Evolutionary conservation across 139 green algal genomes (phyloP).

Genomic region (Chara braunii): DNA sequence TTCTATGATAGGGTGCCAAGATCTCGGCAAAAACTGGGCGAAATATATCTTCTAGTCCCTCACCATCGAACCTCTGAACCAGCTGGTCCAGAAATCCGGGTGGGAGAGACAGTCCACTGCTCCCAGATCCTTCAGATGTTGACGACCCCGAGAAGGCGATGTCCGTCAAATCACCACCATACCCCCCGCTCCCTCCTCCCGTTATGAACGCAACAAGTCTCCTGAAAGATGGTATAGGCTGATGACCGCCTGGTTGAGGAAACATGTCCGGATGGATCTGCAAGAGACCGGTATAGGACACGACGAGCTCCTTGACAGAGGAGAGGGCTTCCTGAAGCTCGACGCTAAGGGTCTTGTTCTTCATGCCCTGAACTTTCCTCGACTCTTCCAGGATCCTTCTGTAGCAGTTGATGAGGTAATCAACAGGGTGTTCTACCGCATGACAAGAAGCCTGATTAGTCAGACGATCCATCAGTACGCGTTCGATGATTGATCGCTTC

Average conservation of each 20-base stretch:
- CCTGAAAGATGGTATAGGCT: background rate
- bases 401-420: conserved; percentile 25
- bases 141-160: too few relatives aligned
- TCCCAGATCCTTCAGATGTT: background rate
- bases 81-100: conserved; percentile 73
- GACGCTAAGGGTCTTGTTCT: conserved; percentile 37
- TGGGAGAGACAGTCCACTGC: conserved; percentile 48
- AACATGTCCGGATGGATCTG: conserved; percentile 68
- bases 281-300: conserved; percentile 71
- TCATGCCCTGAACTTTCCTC: conserved; percentile 30
- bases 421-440: conserved; percentile 15
- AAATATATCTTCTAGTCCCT: conserved; percentile 60
- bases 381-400: conserved; percentile 31
- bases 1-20: background rate
- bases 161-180: background rate
- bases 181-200: background rate
- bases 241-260: background rate
- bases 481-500: background rate
- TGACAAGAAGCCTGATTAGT: background rate
- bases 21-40: conserved; percentile 43
- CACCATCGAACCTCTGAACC: conserved; percentile 53
- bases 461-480: conserved; percentile 29
- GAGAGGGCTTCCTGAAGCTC: background rate
- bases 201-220: conserved; percentile 5
- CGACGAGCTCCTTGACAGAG: conserved; percentile 57